Conservation (phyloP, 2,329 filamentous ascomycete species). For the Hypoxylon sp. region DNA sequence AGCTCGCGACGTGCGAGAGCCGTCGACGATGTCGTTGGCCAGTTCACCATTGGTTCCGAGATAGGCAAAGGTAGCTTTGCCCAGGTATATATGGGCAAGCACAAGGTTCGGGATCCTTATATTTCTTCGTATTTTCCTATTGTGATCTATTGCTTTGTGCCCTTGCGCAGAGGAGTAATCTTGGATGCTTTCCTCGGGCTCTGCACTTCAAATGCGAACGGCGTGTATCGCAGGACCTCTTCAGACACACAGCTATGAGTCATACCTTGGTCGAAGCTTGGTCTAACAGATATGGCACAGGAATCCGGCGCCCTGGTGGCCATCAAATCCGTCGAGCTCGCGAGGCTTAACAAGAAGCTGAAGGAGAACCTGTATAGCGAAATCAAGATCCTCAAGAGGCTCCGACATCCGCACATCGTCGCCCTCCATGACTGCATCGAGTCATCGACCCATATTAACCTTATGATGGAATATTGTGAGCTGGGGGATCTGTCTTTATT, state of each 20-base stretch:
- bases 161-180: background rate
- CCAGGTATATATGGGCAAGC: slow-evolving; percentile 87
- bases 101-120: slow-evolving; percentile 69
- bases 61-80: slow-evolving; percentile 99
- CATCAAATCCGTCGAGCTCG: slow-evolving; percentile 94
- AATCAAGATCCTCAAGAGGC: slow-evolving; percentile 91
- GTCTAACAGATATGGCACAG: slow-evolving; percentile 55
- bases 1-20: slow-evolving; percentile 47
- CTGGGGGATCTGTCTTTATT: slow-evolving; percentile 93
- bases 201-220: background rate
- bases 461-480: slow-evolving; percentile 99
- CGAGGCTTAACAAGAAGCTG: slow-evolving; percentile 91
- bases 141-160: slow-evolving; percentile 9
- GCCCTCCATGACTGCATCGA: slow-evolving; percentile 95
- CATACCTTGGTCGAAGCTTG: slow-evolving; percentile 17
- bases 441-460: slow-evolving; percentile 85
- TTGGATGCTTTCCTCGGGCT: background rate
- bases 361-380: slow-evolving; percentile 96
- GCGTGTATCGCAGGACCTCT: slow-evolving; percentile 1
- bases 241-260: slow-evolving; percentile 17
- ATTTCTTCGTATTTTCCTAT: slow-evolving; percentile 7
- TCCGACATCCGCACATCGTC: slow-evolving; percentile 96
- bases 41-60: slow-evolving; percentile 84
- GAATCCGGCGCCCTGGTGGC: slow-evolving; percentile 83
- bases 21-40: slow-evolving; percentile 64